Base-by-base conservation (phyloP, 2,329 filamentous ascomycete genomes). In the Pleurostoma richardsiae region DNA sequence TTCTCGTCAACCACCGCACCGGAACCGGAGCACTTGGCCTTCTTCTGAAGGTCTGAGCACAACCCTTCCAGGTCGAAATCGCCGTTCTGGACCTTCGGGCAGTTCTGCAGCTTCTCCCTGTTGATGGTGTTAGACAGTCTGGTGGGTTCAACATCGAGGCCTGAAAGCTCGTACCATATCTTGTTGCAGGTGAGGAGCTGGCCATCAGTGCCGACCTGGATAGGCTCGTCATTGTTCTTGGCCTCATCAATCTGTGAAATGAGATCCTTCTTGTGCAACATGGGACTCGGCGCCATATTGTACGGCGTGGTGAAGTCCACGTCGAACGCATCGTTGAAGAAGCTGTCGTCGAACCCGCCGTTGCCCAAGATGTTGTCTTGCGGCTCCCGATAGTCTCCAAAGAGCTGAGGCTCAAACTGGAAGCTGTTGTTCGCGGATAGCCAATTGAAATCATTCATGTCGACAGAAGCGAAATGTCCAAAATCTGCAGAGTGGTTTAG, bases 51-150 rank as follows among this genome's bases (percentile, higher is more conserved):
- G 63, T 99, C 91, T 4, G 86, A 87, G 70, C 94, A 99, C 28
- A 99, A 79, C 31, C 86, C 84, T 61, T 99, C 94, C 42, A 99
- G 86, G 56, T 99, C 94, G 54, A 97, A 90, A 56, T 95, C 91
- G 56, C 91, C 91, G 48, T 82, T 88, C 61, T 91, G 87, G 56
- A 95, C 94, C 63, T 87, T 90, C 50, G 90, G 85, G 65, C 90
- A 95, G 33, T 79, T 82, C 70, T 95, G 89, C 27, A 96, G 69
- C 69, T 89, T 90, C 67, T 96, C 90, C 94, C 92, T 96, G 61
- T 48, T 39, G 39, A 6, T 10, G 11, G 27, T 52, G 64, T 84
- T 63, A 80, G 75, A 59, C 19, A 19, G 19, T 19, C 19, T 19
- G 19, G 19, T 19, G 19, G 19, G 19, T 19, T 19, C 19, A 55